These are phyloP conservation scores for Fusarium clavum DNA, from an alignment of 2,329 filamentous ascomycete genomes.

Conservation along the genomic window DNA sequence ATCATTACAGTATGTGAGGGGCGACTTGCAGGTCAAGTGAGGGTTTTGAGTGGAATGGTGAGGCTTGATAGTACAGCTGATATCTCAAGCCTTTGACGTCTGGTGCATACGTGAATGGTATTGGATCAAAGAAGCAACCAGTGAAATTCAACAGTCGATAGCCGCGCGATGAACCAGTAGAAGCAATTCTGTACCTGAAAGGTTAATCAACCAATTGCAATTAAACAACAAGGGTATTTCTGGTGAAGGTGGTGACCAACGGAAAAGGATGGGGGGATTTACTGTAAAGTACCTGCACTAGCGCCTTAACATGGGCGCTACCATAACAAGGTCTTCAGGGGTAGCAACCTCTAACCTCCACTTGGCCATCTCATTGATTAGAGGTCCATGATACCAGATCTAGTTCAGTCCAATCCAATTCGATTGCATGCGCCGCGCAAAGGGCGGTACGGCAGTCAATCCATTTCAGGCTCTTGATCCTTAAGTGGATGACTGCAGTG, in stretches of 20 bases:
- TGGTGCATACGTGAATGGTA: conserved; percentile 3
- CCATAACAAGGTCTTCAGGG: conserved; percentile 22
- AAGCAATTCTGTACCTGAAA: conserved; percentile 30
- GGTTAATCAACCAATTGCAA: conserved; percentile 27
- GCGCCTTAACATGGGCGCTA: conserved; percentile 25
- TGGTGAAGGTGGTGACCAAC: conserved; percentile 39
- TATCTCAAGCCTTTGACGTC: background rate
- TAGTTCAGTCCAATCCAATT: conserved; percentile 3
- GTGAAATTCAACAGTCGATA: conserved; percentile 9
- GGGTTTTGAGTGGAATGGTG: conserved; percentile 23
- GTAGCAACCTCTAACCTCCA: background rate
- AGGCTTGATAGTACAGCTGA: conserved; percentile 17
- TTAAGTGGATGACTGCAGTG: conserved; percentile 1
- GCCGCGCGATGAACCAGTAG: conserved; percentile 23
- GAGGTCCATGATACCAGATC: conserved; percentile 1
- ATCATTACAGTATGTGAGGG: conserved; percentile 11
- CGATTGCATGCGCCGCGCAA: conserved; percentile 13
- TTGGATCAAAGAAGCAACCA: conserved; percentile 8
- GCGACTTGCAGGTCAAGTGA: conserved; percentile 4
- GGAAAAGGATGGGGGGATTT: conserved; percentile 16
- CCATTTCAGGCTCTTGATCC: conserved; percentile 7
- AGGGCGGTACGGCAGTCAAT: conserved; percentile 14
- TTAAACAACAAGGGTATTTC: conserved; percentile 18
- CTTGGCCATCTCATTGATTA: background rate
- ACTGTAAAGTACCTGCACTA: conserved; percentile 36